phyloP scores from a whole-genome alignment of 2,329 filamentous ascomycete genomes.

The Penicillium sp. region DNA sequence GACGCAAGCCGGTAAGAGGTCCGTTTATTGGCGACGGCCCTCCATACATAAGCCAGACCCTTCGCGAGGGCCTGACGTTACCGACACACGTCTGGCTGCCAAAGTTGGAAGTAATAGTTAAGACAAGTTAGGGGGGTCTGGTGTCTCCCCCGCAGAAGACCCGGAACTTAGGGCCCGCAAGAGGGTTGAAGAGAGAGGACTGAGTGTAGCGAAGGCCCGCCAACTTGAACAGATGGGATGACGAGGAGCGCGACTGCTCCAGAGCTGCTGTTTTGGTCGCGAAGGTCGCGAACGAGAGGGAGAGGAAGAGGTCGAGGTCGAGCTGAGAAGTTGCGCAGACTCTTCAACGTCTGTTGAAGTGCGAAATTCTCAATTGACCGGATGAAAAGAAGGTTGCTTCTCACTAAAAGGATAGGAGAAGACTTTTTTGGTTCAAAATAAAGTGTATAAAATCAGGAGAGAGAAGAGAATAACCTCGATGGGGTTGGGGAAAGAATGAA shows the following conservation, averaged over 20 bases:
- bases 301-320: background rate
- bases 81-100: slow-evolving; percentile 34
- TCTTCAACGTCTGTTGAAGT: slow-evolving; percentile 9
- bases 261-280: slow-evolving; percentile 28
- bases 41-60: slow-evolving; percentile 43
- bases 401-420: background rate
- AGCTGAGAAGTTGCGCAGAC: slow-evolving; percentile 15
- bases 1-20: slow-evolving; percentile 26
- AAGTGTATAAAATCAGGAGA: background rate
- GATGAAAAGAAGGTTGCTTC: slow-evolving; percentile 2
- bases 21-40: slow-evolving; percentile 28
- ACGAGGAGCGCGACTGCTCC: slow-evolving; percentile 39
- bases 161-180: slow-evolving; percentile 87
- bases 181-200: slow-evolving; percentile 75
- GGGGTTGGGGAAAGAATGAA: background rate
- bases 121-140: slow-evolving; percentile 88
- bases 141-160: slow-evolving; percentile 95
- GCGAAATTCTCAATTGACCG: slow-evolving; percentile 1
- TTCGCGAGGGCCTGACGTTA: slow-evolving; percentile 39
- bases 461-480: background rate
- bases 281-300: slow-evolving; percentile 10
- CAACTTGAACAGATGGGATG: slow-evolving; percentile 73
- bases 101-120: slow-evolving; percentile 30
- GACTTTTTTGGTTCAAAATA: background rate
- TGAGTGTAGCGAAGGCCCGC: slow-evolving; percentile 70